These are phyloP conservation scores for Penicillium roqueforti DNA, from an alignment of 495 filamentous ascomycete genomes.

Conservation along the genomic window DNA sequence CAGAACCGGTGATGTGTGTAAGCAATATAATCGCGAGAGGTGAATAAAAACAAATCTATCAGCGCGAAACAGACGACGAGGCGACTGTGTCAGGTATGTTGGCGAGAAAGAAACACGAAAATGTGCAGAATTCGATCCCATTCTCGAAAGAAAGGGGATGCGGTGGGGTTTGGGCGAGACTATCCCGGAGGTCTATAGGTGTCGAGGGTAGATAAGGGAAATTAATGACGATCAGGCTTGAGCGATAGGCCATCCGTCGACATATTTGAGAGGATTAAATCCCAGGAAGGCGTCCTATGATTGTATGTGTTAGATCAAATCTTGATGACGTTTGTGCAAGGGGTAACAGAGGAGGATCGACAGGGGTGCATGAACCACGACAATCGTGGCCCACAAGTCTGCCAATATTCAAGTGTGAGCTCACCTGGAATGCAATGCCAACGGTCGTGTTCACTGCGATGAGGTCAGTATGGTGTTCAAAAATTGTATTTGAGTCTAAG, in stretches of 20 bases:
- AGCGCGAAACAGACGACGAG: neutral
- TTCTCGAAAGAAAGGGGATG: neutral
- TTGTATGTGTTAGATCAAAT: conserved; percentile 16
- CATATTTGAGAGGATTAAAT: conserved; percentile 39
- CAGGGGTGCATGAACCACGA: conserved; percentile 10
- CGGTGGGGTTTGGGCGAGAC: neutral
- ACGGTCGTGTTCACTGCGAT: conserved; percentile 40
- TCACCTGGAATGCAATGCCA: conserved; percentile 37
- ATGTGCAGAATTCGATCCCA: neutral
- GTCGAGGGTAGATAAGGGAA: neutral
- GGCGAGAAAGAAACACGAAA: neutral
- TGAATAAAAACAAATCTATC: neutral
- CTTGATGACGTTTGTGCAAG: conserved; percentile 1
- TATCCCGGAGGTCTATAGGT: neutral
- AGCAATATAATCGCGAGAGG: neutral
- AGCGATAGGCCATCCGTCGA: conserved; percentile 43
- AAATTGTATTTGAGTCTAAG: too few species aligned
- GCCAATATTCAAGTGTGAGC: conserved; percentile 9
- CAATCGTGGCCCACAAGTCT: conserved; percentile 17
- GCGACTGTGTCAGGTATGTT: neutral
- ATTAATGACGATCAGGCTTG: conserved; percentile 15
- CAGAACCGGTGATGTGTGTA: neutral
- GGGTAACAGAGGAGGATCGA: conserved; percentile 20
- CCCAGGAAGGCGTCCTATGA: conserved; percentile 41
- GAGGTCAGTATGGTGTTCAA: conserved; percentile 8